Conservation (phyloP, 345 rosid genomes). For the Hibiscus mutabilis region DNA sequence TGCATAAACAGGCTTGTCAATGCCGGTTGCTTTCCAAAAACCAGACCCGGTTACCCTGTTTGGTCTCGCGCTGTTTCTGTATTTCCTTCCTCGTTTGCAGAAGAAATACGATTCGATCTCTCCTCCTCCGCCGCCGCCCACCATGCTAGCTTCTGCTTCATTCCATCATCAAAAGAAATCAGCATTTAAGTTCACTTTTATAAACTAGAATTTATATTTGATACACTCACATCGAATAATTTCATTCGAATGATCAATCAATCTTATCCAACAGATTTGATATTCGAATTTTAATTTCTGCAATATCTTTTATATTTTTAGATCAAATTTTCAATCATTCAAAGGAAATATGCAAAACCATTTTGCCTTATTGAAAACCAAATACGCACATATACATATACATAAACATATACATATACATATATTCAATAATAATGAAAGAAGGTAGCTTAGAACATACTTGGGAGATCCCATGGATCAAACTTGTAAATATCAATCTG, state of each 20-base stretch:
- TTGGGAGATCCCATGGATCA: conserved; percentile 98
- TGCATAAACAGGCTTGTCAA: conserved; percentile 67
- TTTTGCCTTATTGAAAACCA: neutral
- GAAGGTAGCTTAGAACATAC: conserved; percentile 32
- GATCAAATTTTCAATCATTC: too few species aligned
- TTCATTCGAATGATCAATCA: neutral
- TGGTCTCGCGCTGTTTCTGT: conserved; percentile 85
- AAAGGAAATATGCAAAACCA: neutral
- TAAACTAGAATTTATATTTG: too few species aligned
- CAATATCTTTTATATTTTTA: neutral
- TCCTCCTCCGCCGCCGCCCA: conserved; percentile 17
- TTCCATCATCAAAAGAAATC: neutral
- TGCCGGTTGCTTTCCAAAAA: conserved; percentile 97
- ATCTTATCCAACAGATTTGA: too few species aligned
- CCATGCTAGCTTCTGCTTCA: conserved; percentile 31
- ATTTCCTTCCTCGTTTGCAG: conserved; percentile 89
- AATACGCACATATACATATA: neutral
- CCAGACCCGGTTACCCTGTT: conserved; percentile 92
- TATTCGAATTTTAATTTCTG: neutral
- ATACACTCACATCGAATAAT: too few species aligned
- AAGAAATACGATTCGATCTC: conserved; percentile 70
- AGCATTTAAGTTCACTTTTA: too few species aligned
- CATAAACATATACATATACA: neutral
- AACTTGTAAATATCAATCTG: conserved; percentile 80
- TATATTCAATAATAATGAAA: neutral